A percentile compares a stretch with the other conserved stretches of the same genome.
phyloP scores from a whole-genome alignment of 2,329 filamentous ascomycete genomes.

The Talaromyces sp. region DNA sequence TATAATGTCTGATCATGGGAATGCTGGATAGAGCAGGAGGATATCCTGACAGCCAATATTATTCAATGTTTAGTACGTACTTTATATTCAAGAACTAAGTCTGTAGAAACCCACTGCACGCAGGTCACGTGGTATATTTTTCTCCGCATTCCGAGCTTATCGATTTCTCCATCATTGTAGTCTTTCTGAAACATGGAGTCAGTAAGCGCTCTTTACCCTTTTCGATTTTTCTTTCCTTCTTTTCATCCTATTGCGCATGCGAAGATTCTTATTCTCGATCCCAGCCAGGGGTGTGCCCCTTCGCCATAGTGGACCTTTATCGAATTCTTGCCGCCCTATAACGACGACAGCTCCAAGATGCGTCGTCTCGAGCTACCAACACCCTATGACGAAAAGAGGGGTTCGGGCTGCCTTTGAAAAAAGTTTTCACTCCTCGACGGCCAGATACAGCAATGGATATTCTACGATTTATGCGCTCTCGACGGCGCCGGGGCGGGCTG shows the following conservation, averaged over 20 bases:
- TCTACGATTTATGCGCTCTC: constrained; percentile 88
- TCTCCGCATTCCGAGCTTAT: not conserved
- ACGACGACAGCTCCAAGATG: not conserved
- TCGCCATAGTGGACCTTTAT: not conserved
- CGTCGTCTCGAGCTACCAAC: not conserved
- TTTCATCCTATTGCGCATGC: constrained; percentile 5
- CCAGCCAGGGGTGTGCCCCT: constrained; percentile 2
- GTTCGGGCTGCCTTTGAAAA: not conserved
- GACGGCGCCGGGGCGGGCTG: constrained; percentile 76
- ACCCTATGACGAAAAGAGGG: not conserved
- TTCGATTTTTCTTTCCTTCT: not conserved
- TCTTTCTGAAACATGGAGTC: not conserved
- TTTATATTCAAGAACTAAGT: too few species aligned
- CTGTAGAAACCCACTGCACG: too few species aligned
- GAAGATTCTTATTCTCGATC: constrained; percentile 1
- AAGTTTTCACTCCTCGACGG: not conserved
- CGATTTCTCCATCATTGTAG: not conserved
- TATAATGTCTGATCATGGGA: constrained; percentile 1
- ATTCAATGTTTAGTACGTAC: not conserved
- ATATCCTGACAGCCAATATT: not conserved
- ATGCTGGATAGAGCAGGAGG: not conserved
- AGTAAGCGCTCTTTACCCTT: not conserved
- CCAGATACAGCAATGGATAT: constrained; percentile 17
- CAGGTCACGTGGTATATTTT: not conserved
- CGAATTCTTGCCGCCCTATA: not conserved